phyloP scores from a whole-genome alignment of 2,329 filamentous ascomycete genomes.

The Calonectria fujianensis region DNA sequence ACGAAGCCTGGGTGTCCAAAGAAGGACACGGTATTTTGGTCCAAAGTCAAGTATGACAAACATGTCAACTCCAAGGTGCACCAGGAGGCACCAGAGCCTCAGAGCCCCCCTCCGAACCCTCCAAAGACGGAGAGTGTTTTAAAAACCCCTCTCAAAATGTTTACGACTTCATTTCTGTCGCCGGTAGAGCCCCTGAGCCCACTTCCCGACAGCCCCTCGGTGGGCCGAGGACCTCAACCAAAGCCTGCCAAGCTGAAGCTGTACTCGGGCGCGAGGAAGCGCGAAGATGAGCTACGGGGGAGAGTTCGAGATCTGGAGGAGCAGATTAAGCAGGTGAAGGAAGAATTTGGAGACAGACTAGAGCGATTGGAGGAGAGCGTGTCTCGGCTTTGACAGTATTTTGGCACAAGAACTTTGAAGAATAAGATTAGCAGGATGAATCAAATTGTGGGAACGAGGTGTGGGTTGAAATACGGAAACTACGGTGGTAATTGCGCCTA shows the following conservation, averaged over 20 bases:
- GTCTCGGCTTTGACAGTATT: not conserved
- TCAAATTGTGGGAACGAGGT: not conserved
- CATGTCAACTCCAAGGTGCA: constrained; percentile 16
- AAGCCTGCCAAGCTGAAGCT: not conserved
- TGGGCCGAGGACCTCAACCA: constrained; percentile 32
- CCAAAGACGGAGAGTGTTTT: not conserved
- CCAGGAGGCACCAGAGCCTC: not conserved
- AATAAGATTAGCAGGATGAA: not conserved
- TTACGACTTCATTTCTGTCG: constrained; percentile 7
- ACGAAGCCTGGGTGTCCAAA: constrained; percentile 12
- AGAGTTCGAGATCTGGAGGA: constrained; percentile 41
- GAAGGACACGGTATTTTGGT: not conserved
- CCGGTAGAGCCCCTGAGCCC: constrained; percentile 29
- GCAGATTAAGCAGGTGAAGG: constrained; percentile 26
- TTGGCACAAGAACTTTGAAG: not conserved
- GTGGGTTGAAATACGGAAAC: not conserved
- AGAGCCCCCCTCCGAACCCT: not conserved
- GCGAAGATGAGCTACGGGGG: constrained; percentile 35
- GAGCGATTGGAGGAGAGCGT: constrained; percentile 10
- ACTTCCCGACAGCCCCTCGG: constrained; percentile 46
- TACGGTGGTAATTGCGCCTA: not conserved
- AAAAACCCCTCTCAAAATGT: constrained; percentile 13
- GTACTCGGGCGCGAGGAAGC: not conserved
- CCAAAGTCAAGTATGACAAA: not conserved
- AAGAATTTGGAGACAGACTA: not conserved